Conservation (phyloP, 352 stramenopile genomes). For the Pythium coloratum region DNA sequence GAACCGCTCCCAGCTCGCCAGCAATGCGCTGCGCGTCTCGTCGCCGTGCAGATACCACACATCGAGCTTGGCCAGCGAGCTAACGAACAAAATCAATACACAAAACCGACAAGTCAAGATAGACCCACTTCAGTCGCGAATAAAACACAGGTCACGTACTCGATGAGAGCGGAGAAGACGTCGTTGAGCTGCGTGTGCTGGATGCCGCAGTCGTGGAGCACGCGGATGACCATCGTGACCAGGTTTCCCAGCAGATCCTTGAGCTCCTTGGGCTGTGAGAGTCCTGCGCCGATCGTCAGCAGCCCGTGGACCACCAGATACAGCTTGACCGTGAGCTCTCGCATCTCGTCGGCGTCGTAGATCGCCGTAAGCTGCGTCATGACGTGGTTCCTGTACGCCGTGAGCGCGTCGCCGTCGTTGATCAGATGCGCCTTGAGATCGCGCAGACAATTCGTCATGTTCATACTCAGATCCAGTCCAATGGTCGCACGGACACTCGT, state of each 20-base stretch:
- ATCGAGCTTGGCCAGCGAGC: conserved; percentile 54
- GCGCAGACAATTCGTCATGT: conserved; percentile 62
- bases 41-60: conserved; percentile 74
- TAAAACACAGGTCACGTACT: conserved; percentile 30
- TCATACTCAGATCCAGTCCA: conserved; percentile 61
- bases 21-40: conserved; percentile 52
- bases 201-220: conserved; percentile 62
- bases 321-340: conserved; percentile 49
- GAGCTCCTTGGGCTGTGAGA: conserved; percentile 77
- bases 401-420: conserved; percentile 67
- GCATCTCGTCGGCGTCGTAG: conserved; percentile 26
- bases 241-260: conserved; percentile 72
- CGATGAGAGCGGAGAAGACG: conserved; percentile 68
- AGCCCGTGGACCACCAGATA: conserved; percentile 67
- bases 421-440: conserved; percentile 79
- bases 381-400: conserved; percentile 43
- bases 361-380: conserved; percentile 35
- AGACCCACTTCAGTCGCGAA: neutral
- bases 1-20: conserved; percentile 75
- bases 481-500: conserved; percentile 56
- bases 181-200: conserved; percentile 39
- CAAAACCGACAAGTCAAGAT: neutral
- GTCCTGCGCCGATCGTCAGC: conserved; percentile 66
- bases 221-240: conserved; percentile 50
- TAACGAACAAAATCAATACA: conserved; percentile 15